Evolutionary conservation across 768 basidiomycete genomes (phyloP).

Genomic region (Strobilomyces dryophilus): DNA sequence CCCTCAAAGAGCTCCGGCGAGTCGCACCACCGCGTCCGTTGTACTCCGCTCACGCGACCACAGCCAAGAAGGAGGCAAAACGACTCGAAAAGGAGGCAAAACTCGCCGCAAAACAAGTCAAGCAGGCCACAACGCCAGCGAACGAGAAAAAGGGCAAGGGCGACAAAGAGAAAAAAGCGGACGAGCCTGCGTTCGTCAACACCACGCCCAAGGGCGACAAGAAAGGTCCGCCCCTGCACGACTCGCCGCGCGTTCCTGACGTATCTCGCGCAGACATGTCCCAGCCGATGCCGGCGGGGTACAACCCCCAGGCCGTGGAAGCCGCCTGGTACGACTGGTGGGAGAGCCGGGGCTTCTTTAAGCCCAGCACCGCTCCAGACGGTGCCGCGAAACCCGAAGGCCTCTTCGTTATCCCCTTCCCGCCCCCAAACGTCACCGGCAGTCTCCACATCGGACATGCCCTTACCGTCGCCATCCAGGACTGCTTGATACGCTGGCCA

Average conservation of each 20-base stretch:
- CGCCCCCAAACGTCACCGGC: conserved; percentile 97
- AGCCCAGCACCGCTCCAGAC: conserved; percentile 58
- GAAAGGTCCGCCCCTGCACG: conserved; percentile 56
- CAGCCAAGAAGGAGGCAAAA: conserved; percentile 86
- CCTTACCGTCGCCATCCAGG: conserved; percentile 88
- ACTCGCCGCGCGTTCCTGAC: not conserved
- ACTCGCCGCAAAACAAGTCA: conserved; percentile 59
- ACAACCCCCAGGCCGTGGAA: conserved; percentile 94
- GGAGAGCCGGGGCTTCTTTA: conserved; percentile 86
- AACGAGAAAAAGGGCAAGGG: conserved; percentile 70
- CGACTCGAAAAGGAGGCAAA: conserved; percentile 76
- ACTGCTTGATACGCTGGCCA: conserved; percentile 83
- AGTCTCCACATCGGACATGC: conserved; percentile 94
- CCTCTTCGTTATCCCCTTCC: conserved; percentile 80
- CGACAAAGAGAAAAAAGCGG: conserved; percentile 70
- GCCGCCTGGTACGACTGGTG: conserved; percentile 99
- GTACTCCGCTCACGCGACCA: not conserved
- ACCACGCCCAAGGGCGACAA: conserved; percentile 88
- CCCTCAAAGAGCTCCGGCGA: conserved; percentile 41
- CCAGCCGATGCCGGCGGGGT: conserved; percentile 84
- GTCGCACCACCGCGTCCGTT: conserved; percentile 1
- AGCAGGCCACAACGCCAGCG: conserved; percentile 35
- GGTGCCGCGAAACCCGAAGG: conserved; percentile 61
- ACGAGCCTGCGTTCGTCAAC: conserved; percentile 78
- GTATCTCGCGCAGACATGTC: conserved; percentile 58